Conservation (phyloP, 441 rosid species). For the Aquilaria agallochum region DNA sequence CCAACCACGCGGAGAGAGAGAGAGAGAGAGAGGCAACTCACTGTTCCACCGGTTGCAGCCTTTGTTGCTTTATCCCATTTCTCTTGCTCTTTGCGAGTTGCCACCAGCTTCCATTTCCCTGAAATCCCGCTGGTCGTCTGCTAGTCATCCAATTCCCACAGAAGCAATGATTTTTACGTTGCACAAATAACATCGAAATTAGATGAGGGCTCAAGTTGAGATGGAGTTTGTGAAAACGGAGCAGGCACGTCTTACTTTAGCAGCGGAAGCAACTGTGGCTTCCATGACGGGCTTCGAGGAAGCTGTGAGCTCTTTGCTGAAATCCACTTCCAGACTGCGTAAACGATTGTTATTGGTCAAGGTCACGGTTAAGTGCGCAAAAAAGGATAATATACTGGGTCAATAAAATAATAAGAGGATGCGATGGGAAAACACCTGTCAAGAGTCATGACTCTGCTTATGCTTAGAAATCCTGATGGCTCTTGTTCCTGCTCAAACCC, state of each 20-base stretch:
- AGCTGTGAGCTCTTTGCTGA: conserved; percentile 62
- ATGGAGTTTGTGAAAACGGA: conserved; percentile 1
- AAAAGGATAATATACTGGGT: neutral
- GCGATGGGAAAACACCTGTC: conserved; percentile 50
- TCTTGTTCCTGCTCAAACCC: conserved; percentile 46
- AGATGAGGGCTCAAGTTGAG: neutral
- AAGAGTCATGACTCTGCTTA: conserved; percentile 78
- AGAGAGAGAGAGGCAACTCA: conserved; percentile 25
- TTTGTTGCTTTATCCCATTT: conserved; percentile 88
- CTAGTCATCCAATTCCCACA: conserved; percentile 12
- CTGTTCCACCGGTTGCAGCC: conserved; percentile 80
- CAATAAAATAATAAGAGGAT: neutral
- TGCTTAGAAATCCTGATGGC: conserved; percentile 72
- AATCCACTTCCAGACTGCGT: conserved; percentile 71
- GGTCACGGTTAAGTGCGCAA: no score
- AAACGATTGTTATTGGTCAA: no score
- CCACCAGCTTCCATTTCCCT: conserved; percentile 57
- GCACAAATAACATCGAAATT: conserved; percentile 1
- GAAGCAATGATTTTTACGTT: conserved; percentile 1
- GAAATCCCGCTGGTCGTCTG: conserved; percentile 32
- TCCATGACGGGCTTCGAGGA: conserved; percentile 33
- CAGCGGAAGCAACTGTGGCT: conserved; percentile 20
- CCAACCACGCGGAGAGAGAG: no score
- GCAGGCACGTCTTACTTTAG: conserved; percentile 33
- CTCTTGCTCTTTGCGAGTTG: conserved; percentile 76